Evolutionary conservation across 164 flowering plant species (phyloP).

Genomic region (Platanus orientalis): DNA sequence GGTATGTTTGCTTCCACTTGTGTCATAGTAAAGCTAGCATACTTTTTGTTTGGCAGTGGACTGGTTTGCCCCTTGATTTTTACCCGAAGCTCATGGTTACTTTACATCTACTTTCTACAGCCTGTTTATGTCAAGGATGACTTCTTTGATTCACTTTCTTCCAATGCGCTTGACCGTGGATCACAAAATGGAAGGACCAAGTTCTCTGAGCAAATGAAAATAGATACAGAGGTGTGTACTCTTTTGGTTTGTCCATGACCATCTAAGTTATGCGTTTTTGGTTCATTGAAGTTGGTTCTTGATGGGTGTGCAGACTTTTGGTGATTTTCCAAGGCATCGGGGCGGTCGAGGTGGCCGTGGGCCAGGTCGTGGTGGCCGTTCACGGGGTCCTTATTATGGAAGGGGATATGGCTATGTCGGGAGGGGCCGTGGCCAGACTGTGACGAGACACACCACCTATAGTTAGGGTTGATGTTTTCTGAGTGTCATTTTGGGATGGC

Average conservation of each 20-base stretch:
- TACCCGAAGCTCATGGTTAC: background rate
- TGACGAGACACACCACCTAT: slow-evolving; percentile 9
- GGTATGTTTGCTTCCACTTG: slow-evolving; percentile 29
- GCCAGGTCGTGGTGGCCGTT: slow-evolving; percentile 10
- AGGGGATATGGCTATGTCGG: slow-evolving; percentile 20
- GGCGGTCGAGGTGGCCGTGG: slow-evolving; percentile 63
- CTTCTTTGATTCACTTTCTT: slow-evolving; percentile 78
- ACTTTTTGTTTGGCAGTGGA: background rate
- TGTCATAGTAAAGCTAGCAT: background rate
- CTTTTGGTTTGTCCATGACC: background rate
- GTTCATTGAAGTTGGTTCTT: background rate
- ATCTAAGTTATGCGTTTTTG: background rate
- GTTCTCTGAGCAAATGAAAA: slow-evolving; percentile 67
- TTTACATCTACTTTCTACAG: slow-evolving; percentile 21
- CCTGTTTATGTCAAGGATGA: slow-evolving; percentile 83
- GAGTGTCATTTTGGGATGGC: background rate
- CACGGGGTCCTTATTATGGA: slow-evolving; percentile 37
- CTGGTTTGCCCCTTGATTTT: background rate
- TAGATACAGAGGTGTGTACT: slow-evolving; percentile 65
- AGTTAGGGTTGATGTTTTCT: background rate
- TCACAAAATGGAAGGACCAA: slow-evolving; percentile 49
- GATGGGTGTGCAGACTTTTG: slow-evolving; percentile 58
- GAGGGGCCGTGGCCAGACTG: slow-evolving; percentile 12
- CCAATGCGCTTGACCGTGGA: slow-evolving; percentile 45
- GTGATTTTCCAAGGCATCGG: slow-evolving; percentile 57